These are phyloP conservation scores for Podospora didyma DNA, from an alignment of 495 filamentous ascomycete species.

Conservation along the genomic window DNA sequence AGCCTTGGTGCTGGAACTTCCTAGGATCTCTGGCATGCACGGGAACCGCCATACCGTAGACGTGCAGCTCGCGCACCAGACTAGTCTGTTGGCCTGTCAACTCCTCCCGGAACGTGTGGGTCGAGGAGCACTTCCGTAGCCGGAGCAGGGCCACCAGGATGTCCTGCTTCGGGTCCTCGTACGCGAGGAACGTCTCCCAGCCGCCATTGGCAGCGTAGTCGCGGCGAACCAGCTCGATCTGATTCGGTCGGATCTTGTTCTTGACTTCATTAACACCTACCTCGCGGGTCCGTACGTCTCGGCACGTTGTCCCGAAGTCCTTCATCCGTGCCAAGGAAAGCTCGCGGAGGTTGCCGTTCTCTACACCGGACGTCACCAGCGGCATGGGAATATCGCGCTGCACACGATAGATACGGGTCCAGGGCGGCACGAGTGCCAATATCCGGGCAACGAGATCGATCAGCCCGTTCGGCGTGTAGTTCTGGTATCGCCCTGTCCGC, in stretches of 20 bases:
- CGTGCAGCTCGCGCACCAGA: slow-evolving; percentile 90
- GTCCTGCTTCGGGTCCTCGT: slow-evolving; percentile 97
- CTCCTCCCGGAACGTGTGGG: slow-evolving; percentile 87
- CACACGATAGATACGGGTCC: slow-evolving; percentile 98
- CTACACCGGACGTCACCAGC: slow-evolving; percentile 90
- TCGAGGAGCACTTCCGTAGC: slow-evolving; percentile 81
- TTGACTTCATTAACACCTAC: slow-evolving; percentile 99
- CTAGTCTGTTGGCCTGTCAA: slow-evolving; percentile 82
- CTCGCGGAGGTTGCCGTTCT: slow-evolving; percentile 95
- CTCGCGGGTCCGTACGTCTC: slow-evolving; percentile 95
- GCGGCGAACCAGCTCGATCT: slow-evolving; percentile 92
- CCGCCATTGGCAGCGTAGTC: slow-evolving; percentile 94
- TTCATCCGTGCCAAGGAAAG: slow-evolving; percentile 93
- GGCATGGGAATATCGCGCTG: slow-evolving; percentile 99
- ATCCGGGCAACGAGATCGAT: slow-evolving; percentile 95
- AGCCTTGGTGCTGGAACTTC: slow-evolving; percentile 98
- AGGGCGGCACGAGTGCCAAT: slow-evolving; percentile 87
- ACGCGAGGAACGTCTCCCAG: slow-evolving; percentile 97
- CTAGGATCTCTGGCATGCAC: slow-evolving; percentile 87
- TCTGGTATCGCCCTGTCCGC: slow-evolving; percentile 95
- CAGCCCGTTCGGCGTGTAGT: slow-evolving; percentile 94
- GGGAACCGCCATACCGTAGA: slow-evolving; percentile 93
- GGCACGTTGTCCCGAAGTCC: slow-evolving; percentile 94
- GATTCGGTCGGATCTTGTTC: slow-evolving; percentile 92
- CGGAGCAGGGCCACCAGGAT: slow-evolving; percentile 91